A percentile compares a stretch with the other conserved stretches of the same genome.
Conservation (phyloP, 2,329 filamentous ascomycete species). For the Neofusicoccum parvum region DNA sequence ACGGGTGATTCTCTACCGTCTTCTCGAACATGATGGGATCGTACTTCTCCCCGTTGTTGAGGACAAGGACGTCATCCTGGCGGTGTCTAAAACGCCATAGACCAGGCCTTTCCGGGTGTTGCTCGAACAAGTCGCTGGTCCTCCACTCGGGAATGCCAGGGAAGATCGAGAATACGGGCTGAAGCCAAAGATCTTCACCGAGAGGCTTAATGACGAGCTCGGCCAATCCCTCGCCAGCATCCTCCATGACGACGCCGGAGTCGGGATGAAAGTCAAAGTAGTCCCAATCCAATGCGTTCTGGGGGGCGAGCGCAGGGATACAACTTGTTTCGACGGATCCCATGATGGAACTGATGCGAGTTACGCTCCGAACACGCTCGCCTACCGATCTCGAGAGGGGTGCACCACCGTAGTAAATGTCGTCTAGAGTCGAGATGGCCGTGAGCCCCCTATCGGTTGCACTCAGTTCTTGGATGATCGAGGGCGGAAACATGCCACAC, state of each 20-base stretch:
- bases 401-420: conserved; percentile 26
- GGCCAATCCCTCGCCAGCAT: conserved; percentile 26
- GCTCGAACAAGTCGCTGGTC: conserved; percentile 26
- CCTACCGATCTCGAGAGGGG: conserved; percentile 24
- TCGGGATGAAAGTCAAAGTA: conserved; percentile 30
- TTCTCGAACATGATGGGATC: conserved; percentile 28
- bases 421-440: conserved; percentile 27
- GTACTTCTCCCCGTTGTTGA: conserved; percentile 28
- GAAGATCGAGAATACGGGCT: conserved; percentile 25
- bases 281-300: conserved; percentile 27
- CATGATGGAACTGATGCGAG: conserved; percentile 27
- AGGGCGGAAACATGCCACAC: conserved; percentile 27
- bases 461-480: conserved; percentile 30
- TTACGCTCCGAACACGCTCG: conserved; percentile 26
- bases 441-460: conserved; percentile 28
- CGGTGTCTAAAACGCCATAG: conserved; percentile 28
- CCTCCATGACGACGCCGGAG: conserved; percentile 29
- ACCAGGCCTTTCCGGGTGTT: conserved; percentile 20
- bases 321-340: conserved; percentile 30
- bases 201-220: conserved; percentile 24
- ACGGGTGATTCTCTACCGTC: conserved; percentile 28
- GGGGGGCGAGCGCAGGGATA: conserved; percentile 25
- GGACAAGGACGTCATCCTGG: conserved; percentile 27
- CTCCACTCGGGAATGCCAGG: conserved; percentile 23
- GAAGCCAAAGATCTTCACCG: background rate